A percentile compares a stretch with the other conserved stretches of the same genome.
phyloP scores from a whole-genome alignment of 768 basidiomycete species.

The Chalciporus chontae region DNA sequence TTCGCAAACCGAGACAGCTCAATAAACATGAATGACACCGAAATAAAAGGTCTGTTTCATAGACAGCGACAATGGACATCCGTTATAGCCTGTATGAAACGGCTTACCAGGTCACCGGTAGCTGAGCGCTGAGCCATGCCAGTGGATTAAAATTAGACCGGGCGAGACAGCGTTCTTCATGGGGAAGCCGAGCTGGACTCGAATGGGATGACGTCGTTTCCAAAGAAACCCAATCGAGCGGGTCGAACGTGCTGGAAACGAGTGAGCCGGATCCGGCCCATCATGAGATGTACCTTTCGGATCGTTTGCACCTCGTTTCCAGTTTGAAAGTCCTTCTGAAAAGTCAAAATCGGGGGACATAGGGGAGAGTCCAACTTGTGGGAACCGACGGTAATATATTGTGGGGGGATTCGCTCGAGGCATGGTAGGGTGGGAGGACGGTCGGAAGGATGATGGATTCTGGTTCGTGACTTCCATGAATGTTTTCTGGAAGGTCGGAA shows the following conservation, averaged over 20 bases:
- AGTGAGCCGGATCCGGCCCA: background rate
- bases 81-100: background rate
- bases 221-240: constrained; percentile 16
- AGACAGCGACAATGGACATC: background rate
- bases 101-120: too few relatives aligned
- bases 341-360: too few relatives aligned
- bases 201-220: constrained; percentile 22
- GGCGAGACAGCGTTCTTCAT: constrained; percentile 9
- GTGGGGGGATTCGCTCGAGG: background rate
- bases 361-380: too few relatives aligned
- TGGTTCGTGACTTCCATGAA: too few relatives aligned
- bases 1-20: too few relatives aligned
- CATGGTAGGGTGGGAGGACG: background rate
- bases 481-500: too few relatives aligned
- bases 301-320: constrained; percentile 15
- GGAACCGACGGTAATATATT: too few relatives aligned
- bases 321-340: background rate
- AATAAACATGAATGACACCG: too few relatives aligned
- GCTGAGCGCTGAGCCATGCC: too few relatives aligned
- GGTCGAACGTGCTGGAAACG: constrained; percentile 3
- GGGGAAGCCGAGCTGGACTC: background rate
- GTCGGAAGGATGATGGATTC: background rate
- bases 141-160: constrained; percentile 7
- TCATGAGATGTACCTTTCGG: too few relatives aligned
- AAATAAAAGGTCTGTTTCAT: background rate